Evolutionary conservation across 2,329 filamentous ascomycete genomes (phyloP).

Genomic region (Colletotrichum orchidophilum): DNA sequence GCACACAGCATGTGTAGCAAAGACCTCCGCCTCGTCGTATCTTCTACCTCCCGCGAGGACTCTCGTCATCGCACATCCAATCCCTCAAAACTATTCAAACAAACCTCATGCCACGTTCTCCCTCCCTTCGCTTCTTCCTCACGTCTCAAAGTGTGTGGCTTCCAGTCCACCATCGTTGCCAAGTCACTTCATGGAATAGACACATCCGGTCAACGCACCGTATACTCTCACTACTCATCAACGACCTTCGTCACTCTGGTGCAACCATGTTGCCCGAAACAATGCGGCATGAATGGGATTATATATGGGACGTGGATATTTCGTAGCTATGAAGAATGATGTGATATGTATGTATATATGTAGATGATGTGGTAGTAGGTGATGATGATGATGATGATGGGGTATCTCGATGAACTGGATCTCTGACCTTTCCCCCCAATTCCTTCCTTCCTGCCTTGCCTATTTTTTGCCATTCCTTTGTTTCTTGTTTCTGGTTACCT

Average conservation of each 20-base stretch:
- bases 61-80: too few relatives aligned
- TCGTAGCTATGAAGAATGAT: background rate
- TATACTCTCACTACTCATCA: background rate
- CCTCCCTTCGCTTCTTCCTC: too few relatives aligned
- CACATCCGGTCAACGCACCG: background rate
- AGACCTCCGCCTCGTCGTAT: too few relatives aligned
- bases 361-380: background rate
- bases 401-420: conserved; percentile 31
- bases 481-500: background rate
- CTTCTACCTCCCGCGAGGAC: too few relatives aligned
- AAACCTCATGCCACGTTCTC: too few relatives aligned
- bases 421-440: conserved; percentile 2
- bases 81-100: too few relatives aligned
- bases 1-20: too few relatives aligned
- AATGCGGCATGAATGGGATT: background rate
- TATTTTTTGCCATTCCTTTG: background rate
- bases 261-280: too few relatives aligned
- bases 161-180: too few relatives aligned
- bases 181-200: background rate
- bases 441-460: background rate
- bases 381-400: conserved; percentile 11
- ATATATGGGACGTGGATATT: background rate
- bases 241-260: background rate
- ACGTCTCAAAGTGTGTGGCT: too few relatives aligned
- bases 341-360: background rate